phyloP scores from a whole-genome alignment of 1,139 yeast species.

The Suhomyces coccinellae region DNA sequence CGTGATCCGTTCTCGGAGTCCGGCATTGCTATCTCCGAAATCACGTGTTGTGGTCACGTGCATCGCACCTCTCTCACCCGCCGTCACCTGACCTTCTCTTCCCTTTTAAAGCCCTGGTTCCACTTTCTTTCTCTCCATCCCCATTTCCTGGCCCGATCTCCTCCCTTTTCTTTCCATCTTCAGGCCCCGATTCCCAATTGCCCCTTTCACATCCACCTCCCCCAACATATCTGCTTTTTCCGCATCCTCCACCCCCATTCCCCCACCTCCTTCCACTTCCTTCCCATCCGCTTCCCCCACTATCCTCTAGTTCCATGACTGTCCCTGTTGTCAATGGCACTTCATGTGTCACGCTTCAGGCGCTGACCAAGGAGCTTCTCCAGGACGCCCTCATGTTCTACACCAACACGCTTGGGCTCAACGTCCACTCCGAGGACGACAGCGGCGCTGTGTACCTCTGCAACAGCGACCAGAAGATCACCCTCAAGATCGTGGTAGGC shows the following conservation, averaged over 20 bases:
- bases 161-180: not conserved
- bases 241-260: not conserved
- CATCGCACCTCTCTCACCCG: constrained; percentile 13
- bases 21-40: too few species aligned
- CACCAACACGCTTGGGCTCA: constrained; percentile 44
- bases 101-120: not conserved
- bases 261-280: not conserved
- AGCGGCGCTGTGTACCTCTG: constrained; percentile 30
- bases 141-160: not conserved
- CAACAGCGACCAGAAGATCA: constrained; percentile 32
- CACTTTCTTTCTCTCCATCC: not conserved
- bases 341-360: constrained; percentile 46
- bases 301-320: constrained; percentile 13
- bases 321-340: constrained; percentile 52
- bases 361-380: constrained; percentile 37
- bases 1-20: not conserved
- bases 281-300: not conserved
- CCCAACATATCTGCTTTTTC: not conserved
- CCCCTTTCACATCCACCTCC: too few species aligned
- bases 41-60: not conserved
- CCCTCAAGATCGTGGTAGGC: constrained; percentile 30
- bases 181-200: too few species aligned
- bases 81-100: constrained; percentile 1
- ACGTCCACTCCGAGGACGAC: constrained; percentile 27
- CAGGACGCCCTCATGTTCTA: constrained; percentile 48